These are phyloP conservation scores for Aureobasidium sp. DNA, from an alignment of 2,329 filamentous ascomycete species.

Conservation along the genomic window DNA sequence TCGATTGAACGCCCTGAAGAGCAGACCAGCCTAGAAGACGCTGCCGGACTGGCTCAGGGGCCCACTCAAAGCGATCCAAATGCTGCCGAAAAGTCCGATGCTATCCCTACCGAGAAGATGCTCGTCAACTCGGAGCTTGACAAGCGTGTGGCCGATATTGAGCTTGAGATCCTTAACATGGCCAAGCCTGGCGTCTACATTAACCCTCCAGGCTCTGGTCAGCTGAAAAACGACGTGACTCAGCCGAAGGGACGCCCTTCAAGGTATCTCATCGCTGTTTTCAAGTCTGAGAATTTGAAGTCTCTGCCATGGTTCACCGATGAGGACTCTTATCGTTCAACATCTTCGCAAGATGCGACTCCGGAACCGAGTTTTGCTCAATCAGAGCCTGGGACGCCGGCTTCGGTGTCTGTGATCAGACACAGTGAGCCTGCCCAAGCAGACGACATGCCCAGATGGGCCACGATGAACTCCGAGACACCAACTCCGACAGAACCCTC, in stretches of 20 bases:
- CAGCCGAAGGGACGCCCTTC: slow-evolving; percentile 32
- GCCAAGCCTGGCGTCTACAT: slow-evolving; percentile 34
- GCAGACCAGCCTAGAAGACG: not conserved
- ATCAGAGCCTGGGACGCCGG: not conserved
- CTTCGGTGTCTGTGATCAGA: not conserved
- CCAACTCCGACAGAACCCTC: not conserved
- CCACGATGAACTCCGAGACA: not conserved
- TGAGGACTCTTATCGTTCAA: not conserved
- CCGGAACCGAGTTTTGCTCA: not conserved
- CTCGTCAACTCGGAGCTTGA: not conserved
- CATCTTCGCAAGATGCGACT: not conserved
- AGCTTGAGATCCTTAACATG: slow-evolving; percentile 26
- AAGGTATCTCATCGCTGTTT: slow-evolving; percentile 36
- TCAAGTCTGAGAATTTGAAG: slow-evolving; percentile 31
- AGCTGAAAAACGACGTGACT: slow-evolving; percentile 22
- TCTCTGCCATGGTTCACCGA: slow-evolving; percentile 30
- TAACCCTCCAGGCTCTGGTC: slow-evolving; percentile 36
- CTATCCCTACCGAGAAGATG: not conserved
- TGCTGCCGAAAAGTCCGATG: not conserved
- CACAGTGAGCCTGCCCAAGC: not conserved
- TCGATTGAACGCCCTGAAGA: not conserved
- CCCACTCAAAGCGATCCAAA: not conserved
- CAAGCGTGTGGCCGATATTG: slow-evolving; percentile 21
- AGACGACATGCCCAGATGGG: not conserved
- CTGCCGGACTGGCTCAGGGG: not conserved